Percentiles rank a stretch among this genome's conserved stretches.
Evolutionary conservation across 2,329 filamentous ascomycete species (phyloP).

Genomic region (Beauveria varroae): DNA sequence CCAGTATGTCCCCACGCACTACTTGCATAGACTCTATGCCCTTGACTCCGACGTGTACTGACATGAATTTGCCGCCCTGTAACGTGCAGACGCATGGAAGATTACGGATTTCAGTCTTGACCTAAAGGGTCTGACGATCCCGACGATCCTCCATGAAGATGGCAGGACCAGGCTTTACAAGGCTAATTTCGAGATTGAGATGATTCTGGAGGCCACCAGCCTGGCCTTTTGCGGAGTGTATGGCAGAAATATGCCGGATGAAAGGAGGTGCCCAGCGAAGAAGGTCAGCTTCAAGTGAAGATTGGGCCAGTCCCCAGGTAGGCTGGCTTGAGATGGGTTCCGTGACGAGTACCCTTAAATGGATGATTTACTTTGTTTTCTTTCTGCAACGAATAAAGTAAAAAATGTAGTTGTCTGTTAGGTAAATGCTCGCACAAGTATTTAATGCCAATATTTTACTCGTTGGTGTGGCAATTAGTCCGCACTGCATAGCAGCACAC

Average conservation of each 20-base stretch:
- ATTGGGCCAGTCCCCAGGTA: not conserved
- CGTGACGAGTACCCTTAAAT: not conserved
- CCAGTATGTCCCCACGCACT: not conserved
- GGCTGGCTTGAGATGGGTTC: not conserved
- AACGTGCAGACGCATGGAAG: not conserved
- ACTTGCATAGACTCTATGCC: not conserved
- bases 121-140: not conserved
- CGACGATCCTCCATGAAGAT: not conserved
- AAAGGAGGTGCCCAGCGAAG: not conserved
- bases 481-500: not conserved
- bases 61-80: not conserved
- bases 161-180: not conserved
- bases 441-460: not conserved
- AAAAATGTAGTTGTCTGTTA: not conserved
- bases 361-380: not conserved
- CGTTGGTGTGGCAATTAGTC: not conserved
- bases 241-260: not conserved
- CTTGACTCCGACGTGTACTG: not conserved
- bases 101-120: not conserved
- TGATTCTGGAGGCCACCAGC: constrained; percentile 1
- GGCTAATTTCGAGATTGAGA: not conserved
- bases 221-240: not conserved
- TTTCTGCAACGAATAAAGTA: not conserved
- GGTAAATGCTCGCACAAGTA: not conserved
- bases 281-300: not conserved